phyloP scores from a whole-genome alignment of 306 rosid genomes.

The Ochetophila trinervis region DNA sequence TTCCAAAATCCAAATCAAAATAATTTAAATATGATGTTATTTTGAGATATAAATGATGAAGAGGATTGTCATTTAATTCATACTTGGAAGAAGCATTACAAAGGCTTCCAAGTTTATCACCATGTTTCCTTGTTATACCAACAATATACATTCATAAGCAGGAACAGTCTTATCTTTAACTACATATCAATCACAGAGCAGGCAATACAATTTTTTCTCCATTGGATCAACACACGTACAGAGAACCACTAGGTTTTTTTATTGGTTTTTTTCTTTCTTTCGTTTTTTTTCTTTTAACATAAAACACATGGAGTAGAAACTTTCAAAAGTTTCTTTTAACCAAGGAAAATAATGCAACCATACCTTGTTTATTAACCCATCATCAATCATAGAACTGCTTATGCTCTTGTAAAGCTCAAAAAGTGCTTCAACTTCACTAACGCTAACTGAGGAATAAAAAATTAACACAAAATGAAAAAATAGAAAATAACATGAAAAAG shows the following conservation, averaged over 20 bases:
- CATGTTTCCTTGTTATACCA: neutral
- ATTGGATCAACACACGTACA: neutral
- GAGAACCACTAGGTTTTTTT: neutral
- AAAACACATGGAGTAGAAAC: neutral
- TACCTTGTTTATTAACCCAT: conserved; percentile 93
- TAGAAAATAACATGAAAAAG: neutral
- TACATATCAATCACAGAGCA: neutral
- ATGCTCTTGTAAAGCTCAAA: conserved; percentile 85
- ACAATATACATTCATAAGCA: neutral
- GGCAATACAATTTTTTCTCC: neutral
- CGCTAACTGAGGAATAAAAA: conserved; percentile 55
- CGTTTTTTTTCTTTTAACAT: no score
- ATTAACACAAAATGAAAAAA: conserved; percentile 10
- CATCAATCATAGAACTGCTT: conserved; percentile 71
- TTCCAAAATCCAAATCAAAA: conserved; percentile 3
- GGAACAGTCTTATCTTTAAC: neutral
- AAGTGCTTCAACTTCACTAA: conserved; percentile 89
- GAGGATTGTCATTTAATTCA: neutral
- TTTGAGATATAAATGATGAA: neutral
- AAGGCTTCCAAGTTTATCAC: neutral
- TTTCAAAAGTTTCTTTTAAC: neutral
- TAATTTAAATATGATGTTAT: neutral
- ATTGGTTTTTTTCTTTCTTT: no score
- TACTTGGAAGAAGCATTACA: conserved; percentile 1
- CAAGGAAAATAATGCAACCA: neutral